These are phyloP conservation scores for Ogataea saltuana DNA, from an alignment of 805 yeast genomes.

Conservation along the genomic window DNA sequence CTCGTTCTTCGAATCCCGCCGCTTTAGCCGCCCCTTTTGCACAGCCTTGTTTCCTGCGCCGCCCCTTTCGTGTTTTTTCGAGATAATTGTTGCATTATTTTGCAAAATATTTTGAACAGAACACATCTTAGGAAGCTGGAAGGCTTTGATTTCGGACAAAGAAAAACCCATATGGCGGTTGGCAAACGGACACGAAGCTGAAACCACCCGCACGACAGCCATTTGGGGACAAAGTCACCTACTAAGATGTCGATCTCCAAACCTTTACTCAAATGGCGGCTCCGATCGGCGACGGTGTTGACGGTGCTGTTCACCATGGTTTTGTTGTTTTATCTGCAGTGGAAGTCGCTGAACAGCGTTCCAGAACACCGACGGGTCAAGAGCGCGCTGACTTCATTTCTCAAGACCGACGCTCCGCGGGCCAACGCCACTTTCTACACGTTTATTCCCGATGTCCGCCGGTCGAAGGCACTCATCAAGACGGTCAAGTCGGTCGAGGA, in stretches of 20 bases:
- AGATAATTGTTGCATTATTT: no score
- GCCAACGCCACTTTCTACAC: conserved; percentile 29
- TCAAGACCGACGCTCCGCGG: conserved; percentile 3
- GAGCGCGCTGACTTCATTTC: conserved; percentile 4
- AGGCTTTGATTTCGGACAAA: no score
- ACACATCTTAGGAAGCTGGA: no score
- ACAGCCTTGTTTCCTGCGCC: no score
- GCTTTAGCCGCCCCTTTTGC: no score
- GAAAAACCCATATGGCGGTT: no score
- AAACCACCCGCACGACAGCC: no score
- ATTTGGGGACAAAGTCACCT: no score
- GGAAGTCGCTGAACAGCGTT: neutral
- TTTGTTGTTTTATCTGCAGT: neutral
- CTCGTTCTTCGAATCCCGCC: no score
- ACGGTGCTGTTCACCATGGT: neutral
- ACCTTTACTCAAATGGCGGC: neutral
- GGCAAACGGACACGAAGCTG: no score
- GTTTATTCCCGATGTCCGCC: conserved; percentile 21
- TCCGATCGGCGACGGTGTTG: conserved; percentile 1
- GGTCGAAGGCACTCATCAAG: conserved; percentile 15
- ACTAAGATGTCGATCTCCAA: neutral
- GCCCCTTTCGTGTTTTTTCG: no score
- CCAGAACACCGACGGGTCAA: conserved; percentile 1
- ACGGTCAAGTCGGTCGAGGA: conserved; percentile 64
- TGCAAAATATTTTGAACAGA: no score